Base-by-base conservation (phyloP, 192 early-diverging fungal genomes). In the Dissophora globulifera region DNA sequence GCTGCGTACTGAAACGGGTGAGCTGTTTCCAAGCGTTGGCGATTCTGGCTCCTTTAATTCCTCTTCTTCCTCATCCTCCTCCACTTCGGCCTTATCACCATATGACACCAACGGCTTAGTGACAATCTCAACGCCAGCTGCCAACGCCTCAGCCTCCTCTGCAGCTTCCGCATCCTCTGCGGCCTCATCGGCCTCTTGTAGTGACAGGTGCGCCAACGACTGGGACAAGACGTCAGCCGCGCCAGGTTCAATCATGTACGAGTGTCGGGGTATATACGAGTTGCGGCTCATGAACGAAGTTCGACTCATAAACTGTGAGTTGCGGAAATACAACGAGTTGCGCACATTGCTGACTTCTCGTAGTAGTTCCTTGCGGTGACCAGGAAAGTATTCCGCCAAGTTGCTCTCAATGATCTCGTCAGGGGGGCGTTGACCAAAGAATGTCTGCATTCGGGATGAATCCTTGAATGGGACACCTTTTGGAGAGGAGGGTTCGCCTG, bases 361-460 rank as follows among this genome's bases (percentile, higher is more conserved):
- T 46, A 79, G 52, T 10, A 69, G 51, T 47, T 78, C 82, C 41
- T 82, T 79, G 67, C 72, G 62, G 58, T 82, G 80, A 15, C 80
- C 80, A 2, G 97, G 96, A 75, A 99, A 99, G 78, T 93, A 99
- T 61, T 94, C 91, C 50, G 90, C 86, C 35, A 99, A 85, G 60
- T 97, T 93, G 62, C 91, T 92, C 25, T 92, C 93, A 72, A 99
- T 97, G 40, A 93, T 83, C 78, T 97, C 95, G 12, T 94, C 93
- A 0, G 93, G 93, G 11, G 97, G 97, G 11, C 97, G 90, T 74
- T 98, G 95, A 31, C 95, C 96, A 78, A 98, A 95, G 76, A 97
- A 95, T 41, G 91, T 88, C 38, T 82, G 78, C 57, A 86, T 72
- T 11, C 67, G 52, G 7, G 82, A 69, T 65, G 84, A 50, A 86